phyloP scores from a whole-genome alignment of 169 alveolate genomes.

The Plasmodium reichenowi region DNA sequence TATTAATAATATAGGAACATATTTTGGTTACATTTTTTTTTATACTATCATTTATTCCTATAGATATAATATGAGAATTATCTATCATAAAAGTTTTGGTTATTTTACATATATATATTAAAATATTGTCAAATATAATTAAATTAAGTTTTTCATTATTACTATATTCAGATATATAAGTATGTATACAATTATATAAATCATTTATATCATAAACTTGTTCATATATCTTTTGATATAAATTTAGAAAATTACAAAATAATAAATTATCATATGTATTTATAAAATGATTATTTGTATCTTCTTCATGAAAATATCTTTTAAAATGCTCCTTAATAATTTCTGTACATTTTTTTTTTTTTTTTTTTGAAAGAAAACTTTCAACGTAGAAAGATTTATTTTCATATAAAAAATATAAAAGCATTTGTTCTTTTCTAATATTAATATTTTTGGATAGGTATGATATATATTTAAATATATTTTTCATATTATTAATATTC shows the following conservation, averaged over 20 bases:
- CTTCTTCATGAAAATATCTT: constrained; percentile 50
- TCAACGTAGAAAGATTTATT: constrained; percentile 69
- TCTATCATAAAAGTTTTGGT: constrained; percentile 66
- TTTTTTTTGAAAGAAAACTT: constrained; percentile 46
- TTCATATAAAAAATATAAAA: constrained; percentile 54
- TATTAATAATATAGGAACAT: constrained; percentile 56
- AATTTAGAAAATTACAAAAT: constrained; percentile 57
- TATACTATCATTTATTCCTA: constrained; percentile 62
- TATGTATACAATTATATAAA: constrained; percentile 52
- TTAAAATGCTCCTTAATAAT: constrained; percentile 29
- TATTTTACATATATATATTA: constrained; percentile 63
- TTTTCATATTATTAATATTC: constrained; percentile 40
- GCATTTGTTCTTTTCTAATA: constrained; percentile 65
- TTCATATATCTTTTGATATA: constrained; percentile 70
- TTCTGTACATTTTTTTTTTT: constrained; percentile 44
- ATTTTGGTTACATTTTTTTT: constrained; percentile 64
- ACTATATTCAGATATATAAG: constrained; percentile 42
- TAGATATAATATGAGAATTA: constrained; percentile 58
- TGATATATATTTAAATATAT: constrained; percentile 42
- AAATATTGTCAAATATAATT: constrained; percentile 53
- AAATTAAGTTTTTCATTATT: constrained; percentile 53
- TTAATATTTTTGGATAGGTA: constrained; percentile 67
- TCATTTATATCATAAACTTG: constrained; percentile 71
- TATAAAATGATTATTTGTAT: not conserved
- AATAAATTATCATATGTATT: constrained; percentile 25